Evolutionary conservation across 257 asterid genomes (phyloP).

Genomic region (Solanum tarapatanum): DNA sequence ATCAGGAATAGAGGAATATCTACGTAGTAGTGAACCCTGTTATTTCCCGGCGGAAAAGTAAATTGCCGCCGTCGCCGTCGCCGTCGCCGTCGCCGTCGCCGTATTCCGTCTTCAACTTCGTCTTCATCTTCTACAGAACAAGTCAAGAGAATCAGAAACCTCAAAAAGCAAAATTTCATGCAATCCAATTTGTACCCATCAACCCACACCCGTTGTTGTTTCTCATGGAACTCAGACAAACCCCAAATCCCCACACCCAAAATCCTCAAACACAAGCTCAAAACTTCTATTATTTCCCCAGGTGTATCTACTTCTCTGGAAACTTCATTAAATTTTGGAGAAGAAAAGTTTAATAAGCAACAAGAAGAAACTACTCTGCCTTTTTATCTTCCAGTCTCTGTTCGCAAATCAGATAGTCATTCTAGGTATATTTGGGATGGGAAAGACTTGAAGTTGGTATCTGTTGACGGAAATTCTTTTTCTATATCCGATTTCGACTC

Average conservation of each 20-base stretch:
- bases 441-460: conserved; percentile 33
- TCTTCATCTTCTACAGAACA: background rate
- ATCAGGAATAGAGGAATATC: background rate
- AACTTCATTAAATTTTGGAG: conserved; percentile 20
- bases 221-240: conserved; percentile 13
- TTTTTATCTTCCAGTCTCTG: conserved; percentile 37
- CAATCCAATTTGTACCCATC: background rate
- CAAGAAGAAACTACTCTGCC: conserved; percentile 10
- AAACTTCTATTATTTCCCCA: conserved; percentile 34
- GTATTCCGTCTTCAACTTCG: background rate
- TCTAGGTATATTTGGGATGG: conserved; percentile 76
- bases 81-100: too few relatives aligned
- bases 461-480: conserved; percentile 40
- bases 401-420: conserved; percentile 39
- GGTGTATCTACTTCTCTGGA: conserved; percentile 21
- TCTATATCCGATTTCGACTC: conserved; percentile 27
- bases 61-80: background rate
- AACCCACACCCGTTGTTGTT: background rate
- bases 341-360: conserved; percentile 15
- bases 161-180: background rate
- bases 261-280: conserved; percentile 21
- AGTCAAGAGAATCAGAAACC: background rate
- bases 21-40: background rate
- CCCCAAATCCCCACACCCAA: conserved; percentile 10
- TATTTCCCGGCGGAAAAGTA: background rate